These are phyloP conservation scores for Talaromyces nanjingensis DNA, from an alignment of 495 filamentous ascomycete genomes.

Conservation along the genomic window DNA sequence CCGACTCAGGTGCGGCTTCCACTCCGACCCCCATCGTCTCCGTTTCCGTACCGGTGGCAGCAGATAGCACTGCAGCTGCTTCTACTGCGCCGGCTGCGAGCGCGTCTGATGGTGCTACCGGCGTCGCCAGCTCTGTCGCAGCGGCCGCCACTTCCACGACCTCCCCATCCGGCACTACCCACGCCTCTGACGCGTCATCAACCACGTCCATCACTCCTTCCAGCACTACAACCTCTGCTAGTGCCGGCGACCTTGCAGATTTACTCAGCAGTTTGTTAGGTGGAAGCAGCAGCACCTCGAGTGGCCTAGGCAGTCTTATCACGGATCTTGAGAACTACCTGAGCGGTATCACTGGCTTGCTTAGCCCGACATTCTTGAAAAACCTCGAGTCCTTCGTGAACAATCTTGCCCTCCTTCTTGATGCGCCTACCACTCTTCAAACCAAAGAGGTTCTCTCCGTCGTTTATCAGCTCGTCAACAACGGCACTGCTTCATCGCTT, in stretches of 20 bases:
- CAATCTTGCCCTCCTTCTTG: conserved; percentile 36
- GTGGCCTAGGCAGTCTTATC: conserved; percentile 1
- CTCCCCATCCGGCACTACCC: not conserved
- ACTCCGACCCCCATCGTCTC: not conserved
- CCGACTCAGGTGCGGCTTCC: not conserved
- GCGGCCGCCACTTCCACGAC: not conserved
- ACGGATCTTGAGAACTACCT: conserved; percentile 36
- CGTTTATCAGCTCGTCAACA: conserved; percentile 19
- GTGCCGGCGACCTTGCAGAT: not conserved
- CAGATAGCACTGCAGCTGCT: not conserved
- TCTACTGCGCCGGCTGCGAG: not conserved
- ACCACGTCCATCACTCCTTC: not conserved
- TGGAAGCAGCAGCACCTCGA: not conserved
- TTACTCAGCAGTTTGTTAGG: conserved; percentile 6
- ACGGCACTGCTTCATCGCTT: conserved; percentile 5
- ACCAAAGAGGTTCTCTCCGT: conserved; percentile 25
- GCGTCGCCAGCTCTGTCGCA: not conserved
- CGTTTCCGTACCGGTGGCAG: not conserved
- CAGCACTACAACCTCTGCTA: not conserved
- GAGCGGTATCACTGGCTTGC: conserved; percentile 30
- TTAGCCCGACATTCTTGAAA: conserved; percentile 30
- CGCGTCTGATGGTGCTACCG: not conserved
- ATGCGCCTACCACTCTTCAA: conserved; percentile 32
- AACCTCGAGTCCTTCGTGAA: conserved; percentile 40
- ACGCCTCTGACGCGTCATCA: not conserved